A percentile compares a stretch with the other conserved stretches of the same genome.
These are phyloP conservation scores for Acacia confusa DNA, from an alignment of 306 rosid genomes.

Conservation along the genomic window DNA sequence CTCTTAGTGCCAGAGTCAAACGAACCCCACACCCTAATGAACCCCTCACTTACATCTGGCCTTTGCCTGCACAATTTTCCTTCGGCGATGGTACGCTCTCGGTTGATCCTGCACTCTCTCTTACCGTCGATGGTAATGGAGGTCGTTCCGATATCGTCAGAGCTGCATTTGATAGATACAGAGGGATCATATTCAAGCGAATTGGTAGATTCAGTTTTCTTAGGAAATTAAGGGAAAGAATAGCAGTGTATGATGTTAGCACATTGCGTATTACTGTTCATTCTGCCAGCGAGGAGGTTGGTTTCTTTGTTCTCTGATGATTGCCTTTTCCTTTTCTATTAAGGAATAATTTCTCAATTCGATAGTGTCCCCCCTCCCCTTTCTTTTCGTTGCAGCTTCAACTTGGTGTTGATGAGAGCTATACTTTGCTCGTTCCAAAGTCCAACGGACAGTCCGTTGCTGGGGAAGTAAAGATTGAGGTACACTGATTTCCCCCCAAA, in stretches of 20 bases:
- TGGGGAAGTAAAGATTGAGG: conserved; percentile 72
- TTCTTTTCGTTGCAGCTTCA: conserved; percentile 68
- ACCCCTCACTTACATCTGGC: conserved; percentile 80
- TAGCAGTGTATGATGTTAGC: conserved; percentile 44
- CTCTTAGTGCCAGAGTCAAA: background rate
- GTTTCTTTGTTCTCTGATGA: background rate
- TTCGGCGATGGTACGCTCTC: conserved; percentile 61
- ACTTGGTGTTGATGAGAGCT: conserved; percentile 94
- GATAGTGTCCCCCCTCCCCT: background rate
- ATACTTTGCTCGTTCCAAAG: conserved; percentile 57
- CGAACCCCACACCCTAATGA: conserved; percentile 17
- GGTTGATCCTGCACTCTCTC: conserved; percentile 72
- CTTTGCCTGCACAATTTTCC: conserved; percentile 66
- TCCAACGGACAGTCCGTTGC: conserved; percentile 49
- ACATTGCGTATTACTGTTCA: conserved; percentile 56
- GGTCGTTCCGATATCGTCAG: conserved; percentile 48
- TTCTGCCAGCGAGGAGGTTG: conserved; percentile 60
- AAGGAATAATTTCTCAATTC: conserved; percentile 15
- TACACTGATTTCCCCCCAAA: conserved; percentile 14
- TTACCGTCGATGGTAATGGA: conserved; percentile 45
- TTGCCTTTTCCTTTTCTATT: background rate
- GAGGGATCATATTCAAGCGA: conserved; percentile 65
- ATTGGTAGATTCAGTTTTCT: conserved; percentile 31
- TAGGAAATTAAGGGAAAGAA: conserved; percentile 40
- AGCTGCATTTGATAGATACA: conserved; percentile 76